These are phyloP conservation scores for Fusarium annulatum DNA, from an alignment of 2,329 filamentous ascomycete species.

Conservation along the genomic window DNA sequence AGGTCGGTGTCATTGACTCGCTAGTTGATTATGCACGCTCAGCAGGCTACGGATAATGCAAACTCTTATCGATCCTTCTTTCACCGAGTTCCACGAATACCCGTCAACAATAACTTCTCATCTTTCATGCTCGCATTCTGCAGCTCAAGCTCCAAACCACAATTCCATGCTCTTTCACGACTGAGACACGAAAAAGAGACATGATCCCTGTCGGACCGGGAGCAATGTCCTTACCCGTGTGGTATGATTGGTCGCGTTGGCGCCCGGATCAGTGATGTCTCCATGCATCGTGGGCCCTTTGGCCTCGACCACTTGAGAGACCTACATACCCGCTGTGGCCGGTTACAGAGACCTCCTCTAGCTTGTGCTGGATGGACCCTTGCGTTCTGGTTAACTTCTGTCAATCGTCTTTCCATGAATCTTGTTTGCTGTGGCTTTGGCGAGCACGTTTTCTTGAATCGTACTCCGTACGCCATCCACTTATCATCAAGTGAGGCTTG, in stretches of 20 bases:
- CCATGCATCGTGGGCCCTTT: constrained; percentile 41
- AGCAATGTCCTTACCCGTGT: constrained; percentile 23
- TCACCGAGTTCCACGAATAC: neutral
- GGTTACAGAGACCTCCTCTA: constrained; percentile 32
- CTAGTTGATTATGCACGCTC: neutral
- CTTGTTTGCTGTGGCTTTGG: constrained; percentile 14
- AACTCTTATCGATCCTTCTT: neutral
- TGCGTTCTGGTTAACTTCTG: constrained; percentile 16
- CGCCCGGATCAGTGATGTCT: constrained; percentile 47
- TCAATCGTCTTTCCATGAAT: constrained; percentile 1
- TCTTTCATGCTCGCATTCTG: neutral
- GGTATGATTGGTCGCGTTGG: constrained; percentile 51
- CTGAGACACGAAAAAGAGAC: constrained; percentile 33
- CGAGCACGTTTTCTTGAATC: constrained; percentile 11
- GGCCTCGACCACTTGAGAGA: constrained; percentile 43
- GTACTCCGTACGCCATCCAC: constrained; percentile 3
- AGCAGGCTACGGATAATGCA: too few relatives aligned
- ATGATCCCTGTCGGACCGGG: constrained; percentile 33
- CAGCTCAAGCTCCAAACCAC: constrained; percentile 4
- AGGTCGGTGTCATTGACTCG: constrained; percentile 1
- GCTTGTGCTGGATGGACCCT: constrained; percentile 27
- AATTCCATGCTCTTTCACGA: constrained; percentile 19
- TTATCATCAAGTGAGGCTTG: constrained; percentile 1
- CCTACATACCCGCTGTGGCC: constrained; percentile 46
- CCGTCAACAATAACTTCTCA: constrained; percentile 5